A percentile compares a stretch with the other conserved stretches of the same genome.
Conservation (phyloP, 1,139 yeast species). For the Maudiozyma humilis region DNA sequence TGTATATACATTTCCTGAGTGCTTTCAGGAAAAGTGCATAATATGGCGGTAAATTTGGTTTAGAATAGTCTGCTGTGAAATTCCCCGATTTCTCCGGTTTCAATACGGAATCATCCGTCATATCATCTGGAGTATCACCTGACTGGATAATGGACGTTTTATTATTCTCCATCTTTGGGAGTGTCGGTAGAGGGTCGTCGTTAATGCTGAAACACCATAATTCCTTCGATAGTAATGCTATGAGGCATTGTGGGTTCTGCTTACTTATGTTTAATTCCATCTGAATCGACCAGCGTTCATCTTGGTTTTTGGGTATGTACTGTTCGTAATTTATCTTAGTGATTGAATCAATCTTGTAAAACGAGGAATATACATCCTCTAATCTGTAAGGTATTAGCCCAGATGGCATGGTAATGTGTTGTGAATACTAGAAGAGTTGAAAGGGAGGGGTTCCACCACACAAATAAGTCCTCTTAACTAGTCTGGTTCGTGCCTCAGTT, state of each 20-base stretch:
- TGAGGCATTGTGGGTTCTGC: slow-evolving; percentile 43
- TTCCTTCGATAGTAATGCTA: slow-evolving; percentile 53
- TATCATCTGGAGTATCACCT: neutral
- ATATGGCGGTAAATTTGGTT: slow-evolving; percentile 39
- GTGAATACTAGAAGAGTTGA: no score
- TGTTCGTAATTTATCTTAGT: slow-evolving; percentile 29
- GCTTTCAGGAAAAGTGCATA: slow-evolving; percentile 54
- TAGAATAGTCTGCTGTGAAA: slow-evolving; percentile 31
- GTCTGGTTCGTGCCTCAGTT: no score
- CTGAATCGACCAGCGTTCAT: slow-evolving; percentile 42
- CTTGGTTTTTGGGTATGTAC: slow-evolving; percentile 28
- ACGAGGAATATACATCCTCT: slow-evolving; percentile 26
- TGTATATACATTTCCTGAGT: slow-evolving; percentile 46
- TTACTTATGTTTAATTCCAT: slow-evolving; percentile 52
- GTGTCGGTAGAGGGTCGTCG: slow-evolving; percentile 29
- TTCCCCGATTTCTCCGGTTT: slow-evolving; percentile 26
- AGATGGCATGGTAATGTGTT: neutral
- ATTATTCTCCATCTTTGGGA: slow-evolving; percentile 6
- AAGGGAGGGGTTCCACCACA: no score
- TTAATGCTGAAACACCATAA: slow-evolving; percentile 50
- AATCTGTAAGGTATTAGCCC: slow-evolving; percentile 13
- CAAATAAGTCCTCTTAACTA: no score
- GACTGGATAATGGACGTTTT: neutral
- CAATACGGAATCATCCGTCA: neutral
- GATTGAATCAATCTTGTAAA: slow-evolving; percentile 26